These are phyloP conservation scores for Xylaria palmicola DNA, from an alignment of 495 filamentous ascomycete species.

Conservation along the genomic window DNA sequence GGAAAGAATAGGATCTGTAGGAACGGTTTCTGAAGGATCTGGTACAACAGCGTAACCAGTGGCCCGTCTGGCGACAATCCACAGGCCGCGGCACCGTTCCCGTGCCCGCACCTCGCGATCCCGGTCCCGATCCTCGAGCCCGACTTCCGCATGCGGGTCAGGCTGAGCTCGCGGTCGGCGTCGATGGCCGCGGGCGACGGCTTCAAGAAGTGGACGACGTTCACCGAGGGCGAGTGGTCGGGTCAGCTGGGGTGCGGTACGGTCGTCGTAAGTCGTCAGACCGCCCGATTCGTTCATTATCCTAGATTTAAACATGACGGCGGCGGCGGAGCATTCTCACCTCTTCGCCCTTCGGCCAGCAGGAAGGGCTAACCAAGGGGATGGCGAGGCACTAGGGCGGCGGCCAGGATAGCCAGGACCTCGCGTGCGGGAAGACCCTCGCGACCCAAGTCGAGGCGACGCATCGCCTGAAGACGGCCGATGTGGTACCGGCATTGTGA, in stretches of 20 bases:
- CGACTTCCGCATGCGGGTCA: conserved; percentile 62
- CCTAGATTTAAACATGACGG: not conserved
- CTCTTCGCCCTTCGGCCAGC: not conserved
- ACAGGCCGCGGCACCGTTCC: conserved; percentile 19
- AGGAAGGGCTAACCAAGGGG: not conserved
- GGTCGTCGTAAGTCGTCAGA: conserved; percentile 53
- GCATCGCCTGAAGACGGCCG: conserved; percentile 57
- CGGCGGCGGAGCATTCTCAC: not conserved
- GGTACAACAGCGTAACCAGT: conserved; percentile 11
- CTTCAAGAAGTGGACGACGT: conserved; percentile 58
- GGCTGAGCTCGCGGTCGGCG: conserved; percentile 56
- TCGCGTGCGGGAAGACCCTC: conserved; percentile 48
- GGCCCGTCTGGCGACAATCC: conserved; percentile 10
- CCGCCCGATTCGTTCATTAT: too few species aligned
- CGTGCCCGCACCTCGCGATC: conserved; percentile 27
- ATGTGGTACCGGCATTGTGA: conserved; percentile 57
- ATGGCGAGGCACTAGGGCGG: conserved; percentile 42
- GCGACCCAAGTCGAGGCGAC: conserved; percentile 54
- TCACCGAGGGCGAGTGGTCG: conserved; percentile 59
- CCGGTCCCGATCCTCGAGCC: conserved; percentile 51
- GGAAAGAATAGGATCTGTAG: not conserved
- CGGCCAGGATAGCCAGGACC: conserved; percentile 49
- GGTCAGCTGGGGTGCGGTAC: conserved; percentile 60
- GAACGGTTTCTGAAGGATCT: not conserved
- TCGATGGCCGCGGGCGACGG: conserved; percentile 50